Conservation (phyloP, 2,329 filamentous ascomycete species). For the Teratosphaeria pseudoeucalypti region DNA sequence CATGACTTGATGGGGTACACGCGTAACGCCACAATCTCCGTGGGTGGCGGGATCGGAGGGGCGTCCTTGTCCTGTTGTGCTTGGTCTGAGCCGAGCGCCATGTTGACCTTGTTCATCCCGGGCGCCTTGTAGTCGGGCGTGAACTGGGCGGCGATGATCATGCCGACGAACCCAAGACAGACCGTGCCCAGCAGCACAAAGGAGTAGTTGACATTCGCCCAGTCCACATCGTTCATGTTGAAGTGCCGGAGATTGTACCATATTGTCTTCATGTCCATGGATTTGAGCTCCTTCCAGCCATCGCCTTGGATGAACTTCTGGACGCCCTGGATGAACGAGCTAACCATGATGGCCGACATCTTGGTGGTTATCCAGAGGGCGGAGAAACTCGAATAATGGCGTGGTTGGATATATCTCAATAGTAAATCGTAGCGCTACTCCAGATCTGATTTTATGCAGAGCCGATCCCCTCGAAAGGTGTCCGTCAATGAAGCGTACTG, state of each 20-base stretch:
- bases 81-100: constrained; percentile 12
- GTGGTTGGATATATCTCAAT: background rate
- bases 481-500: background rate
- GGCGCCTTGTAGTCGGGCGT: constrained; percentile 11
- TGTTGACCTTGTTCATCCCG: constrained; percentile 8
- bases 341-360: background rate
- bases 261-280: background rate
- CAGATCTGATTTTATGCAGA: no score
- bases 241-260: constrained; percentile 1
- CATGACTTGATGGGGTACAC: constrained; percentile 60
- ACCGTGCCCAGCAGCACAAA: constrained; percentile 16
- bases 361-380: background rate
- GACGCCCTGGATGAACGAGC: background rate
- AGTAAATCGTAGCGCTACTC: background rate
- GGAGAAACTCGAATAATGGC: no score
- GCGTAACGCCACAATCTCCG: constrained; percentile 39
- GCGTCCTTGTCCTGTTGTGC: constrained; percentile 12
- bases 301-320: background rate
- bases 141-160: constrained; percentile 17
- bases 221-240: constrained; percentile 4
- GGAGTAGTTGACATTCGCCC: constrained; percentile 6
- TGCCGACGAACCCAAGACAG: constrained; percentile 13
- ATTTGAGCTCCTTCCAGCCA: background rate
- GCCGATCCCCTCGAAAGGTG: background rate
- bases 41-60: constrained; percentile 26